Percentiles rank a stretch among this genome's conserved stretches.
Conservation (phyloP, 176 grass and related monocot genomes). For the Avena sativa region DNA sequence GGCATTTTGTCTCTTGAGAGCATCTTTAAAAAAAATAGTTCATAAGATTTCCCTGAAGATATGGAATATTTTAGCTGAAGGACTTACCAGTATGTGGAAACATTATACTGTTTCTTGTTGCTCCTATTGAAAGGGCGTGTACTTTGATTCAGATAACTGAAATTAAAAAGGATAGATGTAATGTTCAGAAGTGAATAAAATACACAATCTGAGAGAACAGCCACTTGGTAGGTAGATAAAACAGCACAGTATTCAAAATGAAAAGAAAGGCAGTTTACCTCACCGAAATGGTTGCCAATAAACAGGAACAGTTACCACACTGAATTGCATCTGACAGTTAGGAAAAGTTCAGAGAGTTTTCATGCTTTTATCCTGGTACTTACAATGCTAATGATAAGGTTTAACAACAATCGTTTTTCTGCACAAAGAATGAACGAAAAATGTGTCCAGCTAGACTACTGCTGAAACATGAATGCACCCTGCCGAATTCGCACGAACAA, state of each 20-base stretch:
- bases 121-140: background rate
- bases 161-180: background rate
- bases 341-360: conserved; percentile 24
- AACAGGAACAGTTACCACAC: background rate
- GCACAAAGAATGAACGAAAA: no score
- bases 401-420: no score
- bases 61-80: background rate
- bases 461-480: no score
- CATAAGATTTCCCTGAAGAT: background rate
- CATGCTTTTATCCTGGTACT: background rate
- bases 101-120: background rate
- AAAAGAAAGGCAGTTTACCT: background rate
- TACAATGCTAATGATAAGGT: no score
- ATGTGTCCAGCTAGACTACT: no score
- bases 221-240: background rate
- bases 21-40: conserved; percentile 21
- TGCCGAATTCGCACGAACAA: background rate
- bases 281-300: background rate
- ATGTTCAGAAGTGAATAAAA: background rate
- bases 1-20: conserved; percentile 12
- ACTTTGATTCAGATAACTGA: background rate
- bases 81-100: background rate
- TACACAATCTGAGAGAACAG: background rate
- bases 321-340: background rate
- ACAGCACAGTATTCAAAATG: background rate